A percentile compares a stretch with the other conserved stretches of the same genome.
phyloP scores from a whole-genome alignment of 768 basidiomycete species.

The Collybia sp. region DNA sequence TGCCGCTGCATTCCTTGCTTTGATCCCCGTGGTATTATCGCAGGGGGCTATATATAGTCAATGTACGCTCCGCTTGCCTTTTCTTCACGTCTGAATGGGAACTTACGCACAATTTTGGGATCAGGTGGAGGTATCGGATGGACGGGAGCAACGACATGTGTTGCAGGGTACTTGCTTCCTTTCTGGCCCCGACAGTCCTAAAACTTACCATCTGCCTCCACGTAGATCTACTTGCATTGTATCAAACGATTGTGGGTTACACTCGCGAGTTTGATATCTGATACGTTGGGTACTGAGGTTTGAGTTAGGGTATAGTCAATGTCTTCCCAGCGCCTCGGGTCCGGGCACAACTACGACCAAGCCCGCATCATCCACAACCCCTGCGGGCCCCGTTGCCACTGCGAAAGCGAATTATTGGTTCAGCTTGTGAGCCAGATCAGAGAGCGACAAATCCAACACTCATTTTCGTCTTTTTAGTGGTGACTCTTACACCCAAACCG shows the following conservation, averaged over 20 bases:
- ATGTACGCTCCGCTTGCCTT: slow-evolving; percentile 6
- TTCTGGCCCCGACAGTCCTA: background rate
- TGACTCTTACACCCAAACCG: slow-evolving; percentile 57
- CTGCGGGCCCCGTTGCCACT: slow-evolving; percentile 13
- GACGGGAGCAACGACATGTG: slow-evolving; percentile 38
- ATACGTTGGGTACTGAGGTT: background rate
- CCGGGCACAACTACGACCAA: slow-evolving; percentile 1
- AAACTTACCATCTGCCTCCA: background rate
- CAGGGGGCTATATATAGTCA: slow-evolving; percentile 13
- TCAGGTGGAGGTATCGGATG: slow-evolving; percentile 24
- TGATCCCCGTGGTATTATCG: slow-evolving; percentile 7
- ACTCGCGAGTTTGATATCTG: background rate
- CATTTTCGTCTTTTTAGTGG: slow-evolving; percentile 28
- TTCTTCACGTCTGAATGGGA: background rate
- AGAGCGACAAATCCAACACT: background rate
- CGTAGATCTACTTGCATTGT: slow-evolving; percentile 17
- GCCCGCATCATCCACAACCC: slow-evolving; percentile 11
- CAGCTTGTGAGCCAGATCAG: slow-evolving; percentile 37
- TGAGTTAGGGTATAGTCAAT: slow-evolving; percentile 36
- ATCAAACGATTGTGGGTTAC: slow-evolving; percentile 22
- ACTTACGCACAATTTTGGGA: background rate
- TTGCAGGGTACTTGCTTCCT: slow-evolving; percentile 24
- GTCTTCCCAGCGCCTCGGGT: slow-evolving; percentile 21
- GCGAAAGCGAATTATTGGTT: slow-evolving; percentile 46
- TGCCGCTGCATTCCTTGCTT: slow-evolving; percentile 4